Percentiles rank a stretch among this genome's conserved stretches.
These are phyloP conservation scores for Pseudogymnoascus sp. DNA, from an alignment of 2,329 filamentous ascomycete genomes.

Conservation along the genomic window DNA sequence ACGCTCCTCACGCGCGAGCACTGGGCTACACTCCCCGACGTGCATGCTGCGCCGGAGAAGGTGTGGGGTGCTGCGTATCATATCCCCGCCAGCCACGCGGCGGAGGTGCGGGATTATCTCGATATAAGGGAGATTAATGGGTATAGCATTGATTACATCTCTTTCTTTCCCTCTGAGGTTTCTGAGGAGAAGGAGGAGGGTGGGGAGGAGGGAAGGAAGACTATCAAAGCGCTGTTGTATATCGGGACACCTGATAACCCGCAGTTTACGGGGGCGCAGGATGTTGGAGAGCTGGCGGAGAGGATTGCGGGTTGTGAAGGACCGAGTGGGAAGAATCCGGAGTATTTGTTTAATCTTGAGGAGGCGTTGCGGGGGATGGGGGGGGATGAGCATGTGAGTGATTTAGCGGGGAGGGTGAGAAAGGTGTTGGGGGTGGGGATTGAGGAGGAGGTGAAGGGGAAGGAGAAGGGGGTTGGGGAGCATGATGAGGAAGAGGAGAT, in stretches of 20 bases:
- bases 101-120: constrained; percentile 79
- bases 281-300: constrained; percentile 66
- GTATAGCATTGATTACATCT: constrained; percentile 86
- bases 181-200: constrained; percentile 12
- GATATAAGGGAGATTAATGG: constrained; percentile 97
- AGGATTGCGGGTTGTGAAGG: constrained; percentile 72
- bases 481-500: constrained; percentile 32
- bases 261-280: constrained; percentile 81
- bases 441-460: constrained; percentile 10
- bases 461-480: constrained; percentile 1
- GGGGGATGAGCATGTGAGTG: constrained; percentile 74
- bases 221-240: constrained; percentile 64
- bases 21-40: constrained; percentile 67
- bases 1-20: constrained; percentile 80
- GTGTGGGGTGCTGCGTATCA: constrained; percentile 95
- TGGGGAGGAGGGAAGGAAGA: neutral
- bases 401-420: constrained; percentile 67
- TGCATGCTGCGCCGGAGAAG: constrained; percentile 53
- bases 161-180: constrained; percentile 56
- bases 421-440: constrained; percentile 31
- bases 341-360: constrained; percentile 81
- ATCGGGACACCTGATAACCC: constrained; percentile 90
- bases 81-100: constrained; percentile 62
- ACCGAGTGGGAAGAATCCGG: constrained; percentile 80
- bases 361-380: constrained; percentile 65